These are phyloP conservation scores for Bathelium albidoporum DNA, from an alignment of 495 filamentous ascomycete species.

Conservation along the genomic window DNA sequence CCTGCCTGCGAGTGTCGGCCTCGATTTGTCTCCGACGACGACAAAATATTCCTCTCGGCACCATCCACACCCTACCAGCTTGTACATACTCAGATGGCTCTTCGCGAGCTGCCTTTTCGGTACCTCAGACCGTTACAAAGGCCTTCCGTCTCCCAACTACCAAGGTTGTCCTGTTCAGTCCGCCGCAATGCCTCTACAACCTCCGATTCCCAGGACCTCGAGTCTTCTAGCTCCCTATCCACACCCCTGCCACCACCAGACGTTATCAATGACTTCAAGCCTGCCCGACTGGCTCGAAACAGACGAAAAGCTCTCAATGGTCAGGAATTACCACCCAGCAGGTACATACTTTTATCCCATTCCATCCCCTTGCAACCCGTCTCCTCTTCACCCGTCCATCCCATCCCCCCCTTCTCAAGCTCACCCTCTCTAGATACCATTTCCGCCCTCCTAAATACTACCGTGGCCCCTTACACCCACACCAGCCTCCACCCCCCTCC, in stretches of 20 bases:
- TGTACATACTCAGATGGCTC: not conserved
- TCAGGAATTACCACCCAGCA: conserved; percentile 57
- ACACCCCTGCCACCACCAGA: conserved; percentile 26
- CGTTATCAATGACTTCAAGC: conserved; percentile 44
- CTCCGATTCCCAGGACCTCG: conserved; percentile 19
- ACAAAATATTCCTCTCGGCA: not conserved
- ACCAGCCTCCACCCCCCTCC: conserved; percentile 72
- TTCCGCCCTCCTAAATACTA: conserved; percentile 87
- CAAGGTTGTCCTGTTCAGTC: not conserved
- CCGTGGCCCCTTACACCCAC: conserved; percentile 84
- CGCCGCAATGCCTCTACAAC: conserved; percentile 23
- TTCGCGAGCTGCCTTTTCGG: not conserved
- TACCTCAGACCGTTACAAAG: not conserved
- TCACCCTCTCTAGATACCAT: conserved; percentile 56
- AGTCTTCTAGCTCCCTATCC: conserved; percentile 32
- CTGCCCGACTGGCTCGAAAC: conserved; percentile 40
- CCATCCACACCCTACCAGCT: not conserved
- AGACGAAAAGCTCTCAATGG: conserved; percentile 29
- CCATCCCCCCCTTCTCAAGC: not conserved
- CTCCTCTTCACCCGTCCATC: conserved; percentile 14
- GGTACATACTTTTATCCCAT: conserved; percentile 41
- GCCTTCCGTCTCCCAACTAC: not conserved
- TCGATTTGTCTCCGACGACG: not conserved
- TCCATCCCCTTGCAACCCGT: not conserved
- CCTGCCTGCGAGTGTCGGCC: not conserved